phyloP scores from a whole-genome alignment of 2,329 filamentous ascomycete species.

The Trichoderma atroviride region DNA sequence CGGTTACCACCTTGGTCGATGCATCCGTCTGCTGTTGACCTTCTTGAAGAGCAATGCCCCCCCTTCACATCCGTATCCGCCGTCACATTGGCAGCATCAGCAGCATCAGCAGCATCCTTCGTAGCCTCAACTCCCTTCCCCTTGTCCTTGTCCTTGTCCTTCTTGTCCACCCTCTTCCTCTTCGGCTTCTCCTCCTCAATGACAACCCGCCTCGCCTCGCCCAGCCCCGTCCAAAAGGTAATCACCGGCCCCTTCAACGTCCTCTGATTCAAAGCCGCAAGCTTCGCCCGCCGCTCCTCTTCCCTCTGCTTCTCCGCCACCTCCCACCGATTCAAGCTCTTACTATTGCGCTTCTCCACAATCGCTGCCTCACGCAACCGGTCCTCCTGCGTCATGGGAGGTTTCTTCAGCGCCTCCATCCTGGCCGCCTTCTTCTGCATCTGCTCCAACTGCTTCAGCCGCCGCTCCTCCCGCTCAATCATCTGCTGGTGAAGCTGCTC shows the following conservation, averaged over 20 bases:
- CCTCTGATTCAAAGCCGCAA: conserved; percentile 85
- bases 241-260: conserved; percentile 87
- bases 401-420: conserved; percentile 74
- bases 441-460: conserved; percentile 68
- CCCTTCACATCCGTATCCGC: conserved; percentile 10
- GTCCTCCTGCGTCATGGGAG: conserved; percentile 84
- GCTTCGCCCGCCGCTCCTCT: conserved; percentile 77
- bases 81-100: conserved; percentile 16
- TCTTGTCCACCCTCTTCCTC: conserved; percentile 52
- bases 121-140: conserved; percentile 31
- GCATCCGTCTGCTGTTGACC: conserved; percentile 4
- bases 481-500: conserved; percentile 70
- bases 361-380: conserved; percentile 78
- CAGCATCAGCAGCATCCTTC: conserved; percentile 25
- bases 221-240: conserved; percentile 90
- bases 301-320: conserved; percentile 87
- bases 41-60: background rate
- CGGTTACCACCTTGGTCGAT: background rate
- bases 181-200: conserved; percentile 66
- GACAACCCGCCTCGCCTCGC: conserved; percentile 68
- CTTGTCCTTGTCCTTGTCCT: conserved; percentile 36
- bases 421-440: conserved; percentile 71
- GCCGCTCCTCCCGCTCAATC: conserved; percentile 69
- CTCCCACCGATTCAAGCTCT: conserved; percentile 92
- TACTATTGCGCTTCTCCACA: conserved; percentile 84